Evolutionary conservation across 306 rosid genomes (phyloP).

Genomic region (Vigna angularis): DNA sequence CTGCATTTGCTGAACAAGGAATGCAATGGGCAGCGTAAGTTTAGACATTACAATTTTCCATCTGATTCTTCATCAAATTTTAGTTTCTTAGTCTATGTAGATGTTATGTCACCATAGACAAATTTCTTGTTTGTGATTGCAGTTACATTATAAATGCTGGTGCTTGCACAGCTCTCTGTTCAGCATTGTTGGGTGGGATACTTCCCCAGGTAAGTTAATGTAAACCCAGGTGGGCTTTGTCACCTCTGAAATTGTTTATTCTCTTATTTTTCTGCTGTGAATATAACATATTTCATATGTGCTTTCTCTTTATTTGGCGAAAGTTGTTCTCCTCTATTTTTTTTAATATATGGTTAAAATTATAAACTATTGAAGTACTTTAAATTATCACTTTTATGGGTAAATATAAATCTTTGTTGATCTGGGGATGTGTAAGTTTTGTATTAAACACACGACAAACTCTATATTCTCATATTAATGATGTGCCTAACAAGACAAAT

Average conservation of each 20-base stretch:
- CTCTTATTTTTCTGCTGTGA: background rate
- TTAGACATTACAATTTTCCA: slow-evolving; percentile 19
- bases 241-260: background rate
- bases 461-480: background rate
- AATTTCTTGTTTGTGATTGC: slow-evolving; percentile 51
- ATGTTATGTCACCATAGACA: slow-evolving; percentile 17
- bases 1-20: slow-evolving; percentile 83
- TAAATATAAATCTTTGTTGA: slow-evolving; percentile 1
- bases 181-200: slow-evolving; percentile 87
- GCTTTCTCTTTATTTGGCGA: slow-evolving; percentile 1
- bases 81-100: slow-evolving; percentile 9
- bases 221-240: background rate
- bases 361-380: background rate
- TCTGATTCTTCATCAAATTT: slow-evolving; percentile 15
- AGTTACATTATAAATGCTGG: slow-evolving; percentile 86
- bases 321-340: background rate
- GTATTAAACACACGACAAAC: background rate
- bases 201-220: slow-evolving; percentile 84
- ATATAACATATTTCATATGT: background rate
- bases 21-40: slow-evolving; percentile 96
- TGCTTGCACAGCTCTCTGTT: slow-evolving; percentile 85
- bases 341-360: slow-evolving; percentile 1
- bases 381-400: background rate
- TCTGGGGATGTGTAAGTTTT: slow-evolving; percentile 15
- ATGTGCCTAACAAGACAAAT: slow-evolving; percentile 16